Conservation (phyloP, 1,139 yeast genomes). For the Sugiyamaella castrensis region DNA sequence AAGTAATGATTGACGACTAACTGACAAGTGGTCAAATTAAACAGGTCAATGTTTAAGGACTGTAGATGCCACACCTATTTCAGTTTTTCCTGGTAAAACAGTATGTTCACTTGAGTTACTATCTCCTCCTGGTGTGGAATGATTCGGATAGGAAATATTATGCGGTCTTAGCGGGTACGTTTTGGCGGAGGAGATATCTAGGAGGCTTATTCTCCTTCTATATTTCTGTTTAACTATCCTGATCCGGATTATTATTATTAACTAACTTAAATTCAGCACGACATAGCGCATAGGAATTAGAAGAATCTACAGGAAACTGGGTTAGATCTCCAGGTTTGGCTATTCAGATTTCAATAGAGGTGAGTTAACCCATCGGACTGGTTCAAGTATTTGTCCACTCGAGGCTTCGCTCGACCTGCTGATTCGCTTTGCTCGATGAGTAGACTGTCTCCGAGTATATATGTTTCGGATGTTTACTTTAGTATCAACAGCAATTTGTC, state of each 20-base stretch:
- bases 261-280: constrained; percentile 29
- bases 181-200: background rate
- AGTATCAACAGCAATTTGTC: no score
- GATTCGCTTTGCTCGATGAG: no score
- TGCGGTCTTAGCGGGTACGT: constrained; percentile 54
- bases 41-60: no score
- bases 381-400: no score
- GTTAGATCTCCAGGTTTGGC: constrained; percentile 46
- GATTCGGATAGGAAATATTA: background rate
- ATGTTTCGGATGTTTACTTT: background rate
- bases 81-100: background rate
- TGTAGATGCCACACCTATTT: background rate
- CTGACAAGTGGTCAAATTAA: no score
- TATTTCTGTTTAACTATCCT: no score
- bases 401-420: no score
- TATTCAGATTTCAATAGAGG: constrained; percentile 52
- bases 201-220: no score
- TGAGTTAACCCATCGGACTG: constrained; percentile 14
- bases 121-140: background rate
- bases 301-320: constrained; percentile 45
- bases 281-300: constrained; percentile 57
- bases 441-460: no score
- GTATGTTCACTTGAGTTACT: background rate
- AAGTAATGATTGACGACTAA: no score
- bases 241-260: no score